Conservation (phyloP, 331 rosid species). For the Prunus yedoensis region DNA sequence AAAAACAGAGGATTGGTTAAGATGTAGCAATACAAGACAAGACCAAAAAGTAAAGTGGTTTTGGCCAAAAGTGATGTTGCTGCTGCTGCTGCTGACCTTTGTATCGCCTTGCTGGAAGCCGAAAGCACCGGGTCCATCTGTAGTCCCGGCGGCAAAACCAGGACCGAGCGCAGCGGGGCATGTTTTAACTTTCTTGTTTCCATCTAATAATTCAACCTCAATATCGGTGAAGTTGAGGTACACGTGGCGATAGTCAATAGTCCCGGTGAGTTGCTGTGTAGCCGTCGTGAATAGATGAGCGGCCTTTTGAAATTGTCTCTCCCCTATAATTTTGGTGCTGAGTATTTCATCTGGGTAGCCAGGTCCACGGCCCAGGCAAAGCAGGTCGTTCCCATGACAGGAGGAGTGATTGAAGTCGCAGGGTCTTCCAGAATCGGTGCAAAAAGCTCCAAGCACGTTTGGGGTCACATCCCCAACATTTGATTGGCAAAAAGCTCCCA, state of each 20-base stretch:
- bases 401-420: conserved; percentile 77
- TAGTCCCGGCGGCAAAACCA: conserved; percentile 92
- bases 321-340: conserved; percentile 74
- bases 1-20: not conserved
- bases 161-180: conserved; percentile 93
- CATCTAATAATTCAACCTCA: conserved; percentile 51
- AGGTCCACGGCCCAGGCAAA: conserved; percentile 81
- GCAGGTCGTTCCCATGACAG: conserved; percentile 68
- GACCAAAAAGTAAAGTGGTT: too few species aligned
- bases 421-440: conserved; percentile 64
- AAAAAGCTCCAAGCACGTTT: conserved; percentile 80
- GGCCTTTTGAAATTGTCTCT: conserved; percentile 63
- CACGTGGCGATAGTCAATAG: conserved; percentile 64
- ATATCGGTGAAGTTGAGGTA: conserved; percentile 67
- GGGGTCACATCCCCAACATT: conserved; percentile 92
- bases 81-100: conserved; percentile 35
- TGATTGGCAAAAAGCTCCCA: conserved; percentile 90
- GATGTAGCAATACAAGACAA: too few species aligned
- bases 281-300: conserved; percentile 53
- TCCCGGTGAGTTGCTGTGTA: conserved; percentile 45
- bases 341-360: conserved; percentile 80
- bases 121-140: conserved; percentile 77
- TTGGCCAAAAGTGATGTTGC: too few species aligned
- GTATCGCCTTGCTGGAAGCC: conserved; percentile 90
- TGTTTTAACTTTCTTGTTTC: conserved; percentile 50